Evolutionary conservation across 2,329 filamentous ascomycete species (phyloP), one percentile per base, ranked within the genome.

Genomic region (Hypoxylon rubiginosum): DNA sequence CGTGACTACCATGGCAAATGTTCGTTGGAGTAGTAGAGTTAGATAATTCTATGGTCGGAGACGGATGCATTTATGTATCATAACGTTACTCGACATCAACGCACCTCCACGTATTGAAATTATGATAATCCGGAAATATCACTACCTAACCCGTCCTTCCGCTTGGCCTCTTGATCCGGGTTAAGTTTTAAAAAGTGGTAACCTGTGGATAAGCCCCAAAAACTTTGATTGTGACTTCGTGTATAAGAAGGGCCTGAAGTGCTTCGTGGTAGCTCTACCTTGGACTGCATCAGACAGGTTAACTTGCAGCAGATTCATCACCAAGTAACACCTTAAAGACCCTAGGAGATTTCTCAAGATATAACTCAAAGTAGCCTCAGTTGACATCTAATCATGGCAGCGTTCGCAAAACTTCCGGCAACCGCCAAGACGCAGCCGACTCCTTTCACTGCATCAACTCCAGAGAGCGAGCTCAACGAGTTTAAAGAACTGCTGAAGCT

Each of bases 401-500:
- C 46, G 2, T 51, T 53, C 17, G 19, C 50, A 17, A 41, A 28
- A 26, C 19, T 53, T 21, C 34, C 17, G 5, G 50, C 50, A 9
- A 41, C 19, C 5, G 21, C 34, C 8, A 26, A 43, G 21, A 19
- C 17, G 13, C 5, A 53, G 34, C 52, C 52, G 11, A 15, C 39
- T 45, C 24, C 52, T n/a, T 43, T 32, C 11, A 30, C 1, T 2
- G 15, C 15, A 54, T 54, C 36, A 10, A 26, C 39, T 19, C 24
- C 39, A 24, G 43, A 49, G 28, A 41, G 15, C 3, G 51, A 50
- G 28, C 52, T 58, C n/a, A 39, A 48, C 6, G 48, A 67, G 24
- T 49, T 64, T 26, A 34, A 53, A 11, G 5, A 48, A 8, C 39
- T 67, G 4, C 43, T 64, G 15, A 52, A 62, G 41, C 17, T 64